Conservation (phyloP, 495 filamentous ascomycete genomes). For the Trichoderma reesei region DNA sequence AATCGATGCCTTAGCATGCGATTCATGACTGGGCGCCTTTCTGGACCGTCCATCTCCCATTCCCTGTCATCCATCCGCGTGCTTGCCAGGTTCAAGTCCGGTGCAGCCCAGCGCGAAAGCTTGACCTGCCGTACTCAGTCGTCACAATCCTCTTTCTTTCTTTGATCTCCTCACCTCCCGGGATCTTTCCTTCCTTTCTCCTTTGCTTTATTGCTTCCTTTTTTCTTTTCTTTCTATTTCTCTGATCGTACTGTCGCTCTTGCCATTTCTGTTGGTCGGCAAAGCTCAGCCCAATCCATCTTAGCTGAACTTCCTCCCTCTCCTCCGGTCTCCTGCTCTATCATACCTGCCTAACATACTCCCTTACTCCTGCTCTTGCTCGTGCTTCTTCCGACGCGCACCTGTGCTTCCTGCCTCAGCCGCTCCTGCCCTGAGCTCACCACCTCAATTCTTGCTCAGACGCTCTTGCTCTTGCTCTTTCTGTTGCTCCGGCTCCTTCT, state of each 20-base stretch:
- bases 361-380: slow-evolving; percentile 14
- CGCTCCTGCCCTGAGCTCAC: neutral
- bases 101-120: too few relatives aligned
- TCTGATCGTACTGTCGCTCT: neutral
- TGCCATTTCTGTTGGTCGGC: neutral
- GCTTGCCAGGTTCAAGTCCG: neutral
- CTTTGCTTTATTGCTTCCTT: neutral
- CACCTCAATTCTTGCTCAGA: too few relatives aligned
- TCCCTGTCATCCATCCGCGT: slow-evolving; percentile 2
- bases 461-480: neutral
- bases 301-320: too few relatives aligned
- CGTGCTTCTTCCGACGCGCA: slow-evolving; percentile 15
- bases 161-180: neutral
- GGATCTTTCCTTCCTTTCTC: neutral
- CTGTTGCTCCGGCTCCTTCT: neutral
- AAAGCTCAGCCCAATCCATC: too few relatives aligned
- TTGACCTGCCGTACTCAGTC: neutral
- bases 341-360: neutral
- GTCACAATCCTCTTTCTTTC: neutral
- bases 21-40: neutral
- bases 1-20: neutral
- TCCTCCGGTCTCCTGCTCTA: neutral
- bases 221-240: neutral
- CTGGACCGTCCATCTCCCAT: neutral
- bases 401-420: neutral